Evolutionary conservation across 164 flowering plant species (phyloP).

Genomic region (Saururus chinensis): DNA sequence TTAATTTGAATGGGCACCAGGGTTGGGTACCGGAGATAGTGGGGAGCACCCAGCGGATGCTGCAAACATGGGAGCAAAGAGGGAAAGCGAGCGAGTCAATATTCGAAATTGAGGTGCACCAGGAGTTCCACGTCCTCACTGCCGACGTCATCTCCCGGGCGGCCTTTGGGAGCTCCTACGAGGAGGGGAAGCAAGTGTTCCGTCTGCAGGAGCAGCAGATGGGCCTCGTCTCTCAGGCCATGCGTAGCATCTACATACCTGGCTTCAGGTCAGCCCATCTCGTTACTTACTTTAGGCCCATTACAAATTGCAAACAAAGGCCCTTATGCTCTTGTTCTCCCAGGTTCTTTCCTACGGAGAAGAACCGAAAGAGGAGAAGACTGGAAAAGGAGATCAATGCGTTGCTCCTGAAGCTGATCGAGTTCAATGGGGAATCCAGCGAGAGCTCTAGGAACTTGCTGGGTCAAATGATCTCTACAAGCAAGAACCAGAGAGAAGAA

Average conservation of each 20-base stretch:
- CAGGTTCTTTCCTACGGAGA: slow-evolving; percentile 59
- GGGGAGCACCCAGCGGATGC: slow-evolving; percentile 28
- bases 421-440: slow-evolving; percentile 10
- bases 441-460: slow-evolving; percentile 28
- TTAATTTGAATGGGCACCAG: slow-evolving; percentile 21
- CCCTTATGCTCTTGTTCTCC: too few species aligned
- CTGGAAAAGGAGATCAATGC: slow-evolving; percentile 43
- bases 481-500: slow-evolving; percentile 6
- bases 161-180: slow-evolving; percentile 70
- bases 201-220: slow-evolving; percentile 53
- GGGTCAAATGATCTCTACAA: slow-evolving; percentile 18
- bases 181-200: slow-evolving; percentile 67
- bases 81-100: slow-evolving; percentile 31
- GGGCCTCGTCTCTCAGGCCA: slow-evolving; percentile 31
- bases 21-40: slow-evolving; percentile 61
- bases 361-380: slow-evolving; percentile 44
- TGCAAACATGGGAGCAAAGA: slow-evolving; percentile 49
- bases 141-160: slow-evolving; percentile 53
- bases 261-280: slow-evolving; percentile 89
- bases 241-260: slow-evolving; percentile 53
- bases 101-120: slow-evolving; percentile 52
- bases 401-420: slow-evolving; percentile 26
- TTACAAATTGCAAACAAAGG: too few species aligned
- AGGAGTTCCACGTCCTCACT: slow-evolving; percentile 26
- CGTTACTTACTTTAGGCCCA: too few species aligned